Percentiles rank a stretch among this genome's conserved stretches.
phyloP scores from a whole-genome alignment of 768 basidiomycete genomes.

The Hericium erinaceus region DNA sequence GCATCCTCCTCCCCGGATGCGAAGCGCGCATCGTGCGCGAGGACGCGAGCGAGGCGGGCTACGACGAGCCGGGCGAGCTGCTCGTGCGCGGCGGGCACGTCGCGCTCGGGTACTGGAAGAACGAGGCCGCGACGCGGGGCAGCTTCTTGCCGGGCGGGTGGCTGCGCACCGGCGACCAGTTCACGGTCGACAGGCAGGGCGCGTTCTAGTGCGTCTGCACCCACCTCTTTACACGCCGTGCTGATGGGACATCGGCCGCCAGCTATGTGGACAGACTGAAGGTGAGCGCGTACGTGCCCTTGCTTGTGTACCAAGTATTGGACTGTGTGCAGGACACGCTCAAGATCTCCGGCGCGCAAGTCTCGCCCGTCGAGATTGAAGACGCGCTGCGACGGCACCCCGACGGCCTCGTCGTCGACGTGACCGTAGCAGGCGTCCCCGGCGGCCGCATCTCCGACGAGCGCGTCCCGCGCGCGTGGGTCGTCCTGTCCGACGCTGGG shows the following conservation, averaged over 20 bases:
- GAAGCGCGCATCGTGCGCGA: slow-evolving; percentile 53
- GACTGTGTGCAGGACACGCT: slow-evolving; percentile 51
- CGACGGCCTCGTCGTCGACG: slow-evolving; percentile 51
- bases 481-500: slow-evolving; percentile 55
- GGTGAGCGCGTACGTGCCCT: slow-evolving; percentile 26
- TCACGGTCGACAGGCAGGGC: slow-evolving; percentile 49
- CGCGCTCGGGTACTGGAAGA: slow-evolving; percentile 64
- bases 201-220: slow-evolving; percentile 50
- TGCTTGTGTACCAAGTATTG: neutral
- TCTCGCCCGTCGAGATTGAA: slow-evolving; percentile 76
- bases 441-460: slow-evolving; percentile 67
- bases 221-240: neutral
- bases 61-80: slow-evolving; percentile 59
- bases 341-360: slow-evolving; percentile 73
- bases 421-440: slow-evolving; percentile 62
- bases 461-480: slow-evolving; percentile 70
- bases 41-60: slow-evolving; percentile 43
- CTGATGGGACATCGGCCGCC: neutral
- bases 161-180: slow-evolving; percentile 67
- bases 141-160: slow-evolving; percentile 64
- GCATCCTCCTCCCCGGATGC: slow-evolving; percentile 54
- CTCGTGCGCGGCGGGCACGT: slow-evolving; percentile 48
- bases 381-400: slow-evolving; percentile 54
- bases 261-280: slow-evolving; percentile 76
- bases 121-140: slow-evolving; percentile 53